phyloP scores from a whole-genome alignment of 1,284 basidiomycete genomes.

The Sporisorium exsertum region DNA sequence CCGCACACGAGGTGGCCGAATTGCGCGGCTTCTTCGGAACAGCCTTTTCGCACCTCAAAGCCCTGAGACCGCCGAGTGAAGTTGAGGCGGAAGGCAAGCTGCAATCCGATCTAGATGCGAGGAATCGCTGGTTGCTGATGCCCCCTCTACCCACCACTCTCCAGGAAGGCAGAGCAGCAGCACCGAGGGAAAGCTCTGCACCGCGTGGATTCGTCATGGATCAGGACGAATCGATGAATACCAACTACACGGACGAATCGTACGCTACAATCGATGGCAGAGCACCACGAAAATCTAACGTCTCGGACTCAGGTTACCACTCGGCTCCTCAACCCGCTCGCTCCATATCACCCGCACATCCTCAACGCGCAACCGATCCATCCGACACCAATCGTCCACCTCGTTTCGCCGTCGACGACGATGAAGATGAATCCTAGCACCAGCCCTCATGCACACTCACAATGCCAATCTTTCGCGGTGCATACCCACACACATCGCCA shows the following conservation, averaged over 20 bases:
- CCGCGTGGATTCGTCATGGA: neutral
- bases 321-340: constrained; percentile 8
- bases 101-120: constrained; percentile 17
- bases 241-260: constrained; percentile 3
- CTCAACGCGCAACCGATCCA: constrained; percentile 2
- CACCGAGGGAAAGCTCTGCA: neutral
- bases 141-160: constrained; percentile 11
- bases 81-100: constrained; percentile 29
- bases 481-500: neutral
- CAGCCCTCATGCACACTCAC: neutral
- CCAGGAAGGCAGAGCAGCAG: neutral
- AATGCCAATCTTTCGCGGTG: no score
- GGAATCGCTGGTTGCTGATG: constrained; percentile 15
- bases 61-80: constrained; percentile 30
- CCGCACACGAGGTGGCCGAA: constrained; percentile 64
- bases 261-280: neutral
- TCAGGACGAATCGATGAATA: constrained; percentile 24
- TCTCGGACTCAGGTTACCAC: constrained; percentile 41
- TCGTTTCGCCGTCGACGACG: constrained; percentile 36
- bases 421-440: constrained; percentile 13
- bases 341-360: constrained; percentile 5
- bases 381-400: constrained; percentile 30
- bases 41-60: constrained; percentile 58
- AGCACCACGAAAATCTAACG: constrained; percentile 28
- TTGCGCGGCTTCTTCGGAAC: constrained; percentile 63